Conservation (phyloP, 148 eudicot genomes). For the Rhododendron simsii region DNA sequence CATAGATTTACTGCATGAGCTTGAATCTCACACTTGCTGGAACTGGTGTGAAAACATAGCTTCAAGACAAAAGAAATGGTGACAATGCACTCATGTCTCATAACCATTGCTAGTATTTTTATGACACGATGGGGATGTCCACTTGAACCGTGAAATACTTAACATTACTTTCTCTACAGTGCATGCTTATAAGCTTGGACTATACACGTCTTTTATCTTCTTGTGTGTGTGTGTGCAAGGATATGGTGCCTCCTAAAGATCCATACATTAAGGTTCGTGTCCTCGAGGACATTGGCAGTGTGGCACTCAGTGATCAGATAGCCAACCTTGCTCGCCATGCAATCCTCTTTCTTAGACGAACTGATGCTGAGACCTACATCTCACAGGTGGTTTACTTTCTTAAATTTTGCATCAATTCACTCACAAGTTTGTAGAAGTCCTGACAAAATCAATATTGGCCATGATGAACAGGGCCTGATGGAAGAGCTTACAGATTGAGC, state of each 20-base stretch:
- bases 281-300: slow-evolving; percentile 73
- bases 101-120: background rate
- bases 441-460: background rate
- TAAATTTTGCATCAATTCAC: background rate
- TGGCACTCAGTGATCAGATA: slow-evolving; percentile 67
- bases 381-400: slow-evolving; percentile 46
- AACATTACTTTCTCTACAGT: background rate
- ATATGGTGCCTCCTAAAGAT: slow-evolving; percentile 97
- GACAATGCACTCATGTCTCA: background rate
- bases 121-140: background rate
- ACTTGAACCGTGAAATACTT: background rate
- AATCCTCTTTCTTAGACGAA: slow-evolving; percentile 77
- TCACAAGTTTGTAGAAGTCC: background rate
- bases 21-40: background rate
- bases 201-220: background rate
- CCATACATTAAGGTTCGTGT: slow-evolving; percentile 94
- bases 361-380: slow-evolving; percentile 91
- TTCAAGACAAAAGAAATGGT: background rate
- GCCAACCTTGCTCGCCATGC: slow-evolving; percentile 83
- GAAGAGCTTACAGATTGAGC: slow-evolving; percentile 75
- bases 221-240: slow-evolving; percentile 33
- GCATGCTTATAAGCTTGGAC: background rate
- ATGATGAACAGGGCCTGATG: slow-evolving; percentile 63
- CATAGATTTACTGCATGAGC: background rate
- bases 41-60: background rate